A percentile compares a stretch with the other conserved stretches of the same genome.
These are phyloP conservation scores for Panaeolus papilionaceus DNA, from an alignment of 768 basidiomycete species.

Conservation along the genomic window DNA sequence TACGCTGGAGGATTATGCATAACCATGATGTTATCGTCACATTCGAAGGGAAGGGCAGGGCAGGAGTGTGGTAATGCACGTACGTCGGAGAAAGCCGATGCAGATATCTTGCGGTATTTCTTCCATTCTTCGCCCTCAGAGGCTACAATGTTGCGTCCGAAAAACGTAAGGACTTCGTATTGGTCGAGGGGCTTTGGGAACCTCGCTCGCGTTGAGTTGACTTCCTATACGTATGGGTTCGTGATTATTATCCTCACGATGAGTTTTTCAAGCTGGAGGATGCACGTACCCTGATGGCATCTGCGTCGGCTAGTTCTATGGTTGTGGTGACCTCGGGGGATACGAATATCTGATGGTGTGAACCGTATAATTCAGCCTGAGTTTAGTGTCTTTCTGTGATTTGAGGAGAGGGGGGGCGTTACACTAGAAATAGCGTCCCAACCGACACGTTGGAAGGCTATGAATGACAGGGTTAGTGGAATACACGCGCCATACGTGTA, in stretches of 20 bases:
- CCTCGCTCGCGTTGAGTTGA: slow-evolving; percentile 22
- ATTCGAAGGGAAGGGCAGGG: background rate
- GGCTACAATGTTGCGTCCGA: slow-evolving; percentile 64
- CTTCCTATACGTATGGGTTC: slow-evolving; percentile 20
- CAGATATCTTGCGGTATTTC: slow-evolving; percentile 61
- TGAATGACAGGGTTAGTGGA: background rate
- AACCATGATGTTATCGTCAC: background rate
- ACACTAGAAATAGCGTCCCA: slow-evolving; percentile 1
- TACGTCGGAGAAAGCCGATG: slow-evolving; percentile 69
- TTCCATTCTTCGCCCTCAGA: slow-evolving; percentile 71
- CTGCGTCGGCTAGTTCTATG: slow-evolving; percentile 16
- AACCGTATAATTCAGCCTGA: background rate
- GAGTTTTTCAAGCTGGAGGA: background rate
- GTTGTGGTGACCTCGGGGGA: background rate
- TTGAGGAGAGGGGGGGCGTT: background rate
- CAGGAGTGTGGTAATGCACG: slow-evolving; percentile 18
- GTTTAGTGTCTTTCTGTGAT: background rate
- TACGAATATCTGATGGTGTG: background rate
- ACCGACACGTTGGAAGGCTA: background rate
- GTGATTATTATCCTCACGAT: slow-evolving; percentile 19
- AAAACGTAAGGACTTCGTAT: slow-evolving; percentile 43
- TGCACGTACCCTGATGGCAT: slow-evolving; percentile 14
- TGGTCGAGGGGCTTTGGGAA: slow-evolving; percentile 26
- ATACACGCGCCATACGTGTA: too few relatives aligned
- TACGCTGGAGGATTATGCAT: slow-evolving; percentile 34